Evolutionary conservation across 148 eudicot species (phyloP), one percentile per base, ranked within the genome.

Genomic region (Bassia scoparia): DNA sequence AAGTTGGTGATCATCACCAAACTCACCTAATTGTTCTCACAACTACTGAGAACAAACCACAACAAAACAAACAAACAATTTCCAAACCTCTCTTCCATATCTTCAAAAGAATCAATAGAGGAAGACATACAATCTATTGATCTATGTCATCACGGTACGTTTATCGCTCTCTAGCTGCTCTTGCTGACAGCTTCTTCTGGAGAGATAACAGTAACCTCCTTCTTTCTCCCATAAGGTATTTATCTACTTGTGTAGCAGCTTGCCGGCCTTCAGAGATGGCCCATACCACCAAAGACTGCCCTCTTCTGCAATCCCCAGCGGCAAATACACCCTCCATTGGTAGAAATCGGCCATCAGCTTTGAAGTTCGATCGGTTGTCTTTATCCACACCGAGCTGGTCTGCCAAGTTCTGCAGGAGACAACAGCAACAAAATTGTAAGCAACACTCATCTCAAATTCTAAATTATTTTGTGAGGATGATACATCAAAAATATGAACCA

Each of bases 261-360:
- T 89, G 93, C 21, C 98, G 79, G n/a, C 98, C 98, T 78, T 95
- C 98, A 10, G 87, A 77, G 76, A 95, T 89, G 68, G 91, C 99
- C 99, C 99, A 95, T 33, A 95, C 99, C 71, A 95, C 99, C 77
- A 95, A 75, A 7, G 99, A 95, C 77, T 95, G 99, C 14, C 99
- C 99, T 5, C 99, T 89, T 20, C 99, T 81, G 69, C 99, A 95
- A 56, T 95, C 99, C 2, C 99, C 99, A 1, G 99, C 97, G 17
- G 97, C 99, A 74, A 95, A 95, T 24, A 95, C 87, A 1, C 99
- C 97, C 21, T 95, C 94, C 90, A 27, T 71, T 91, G 70, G 97
- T 95, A 30, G 96, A 82, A 86, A 89, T 8, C 87, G 83, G 11
- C 96, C 93, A 31, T 89, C 89, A 12, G 94, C 90, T 75, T 95